Percentiles rank a stretch among this genome's conserved stretches.
phyloP scores from a whole-genome alignment of 2,329 filamentous ascomycete genomes.

The Periglandula ipomoeae region DNA sequence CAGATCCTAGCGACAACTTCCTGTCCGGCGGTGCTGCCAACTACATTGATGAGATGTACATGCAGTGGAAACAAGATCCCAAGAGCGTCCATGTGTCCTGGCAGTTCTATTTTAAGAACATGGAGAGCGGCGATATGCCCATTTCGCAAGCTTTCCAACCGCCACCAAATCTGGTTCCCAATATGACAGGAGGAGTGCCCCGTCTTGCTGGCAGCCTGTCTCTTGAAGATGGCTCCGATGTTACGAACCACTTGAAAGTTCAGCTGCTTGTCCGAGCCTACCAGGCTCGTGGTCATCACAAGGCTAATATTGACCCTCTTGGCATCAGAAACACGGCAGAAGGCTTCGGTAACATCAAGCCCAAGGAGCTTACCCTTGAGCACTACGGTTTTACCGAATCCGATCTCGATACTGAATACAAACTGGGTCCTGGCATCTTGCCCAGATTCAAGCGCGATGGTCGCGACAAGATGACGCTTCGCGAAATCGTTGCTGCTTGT shows the following conservation, averaged over 20 bases:
- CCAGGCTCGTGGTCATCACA: slow-evolving; percentile 96
- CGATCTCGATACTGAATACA: slow-evolving; percentile 87
- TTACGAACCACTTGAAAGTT: slow-evolving; percentile 96
- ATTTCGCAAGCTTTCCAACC: slow-evolving; percentile 95
- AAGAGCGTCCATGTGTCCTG: slow-evolving; percentile 93
- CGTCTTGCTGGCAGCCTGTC: slow-evolving; percentile 61
- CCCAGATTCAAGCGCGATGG: slow-evolving; percentile 84
- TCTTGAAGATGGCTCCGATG: slow-evolving; percentile 63
- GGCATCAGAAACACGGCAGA: slow-evolving; percentile 71
- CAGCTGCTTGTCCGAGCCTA: slow-evolving; percentile 95
- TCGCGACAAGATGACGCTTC: slow-evolving; percentile 90
- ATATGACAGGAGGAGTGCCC: slow-evolving; percentile 68
- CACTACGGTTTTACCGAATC: slow-evolving; percentile 94
- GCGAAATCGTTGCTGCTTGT: slow-evolving; percentile 87
- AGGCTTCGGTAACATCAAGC: slow-evolving; percentile 77
- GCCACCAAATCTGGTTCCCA: slow-evolving; percentile 82
- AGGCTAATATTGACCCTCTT: slow-evolving; percentile 92
- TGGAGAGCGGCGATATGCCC: slow-evolving; percentile 97
- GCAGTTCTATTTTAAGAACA: slow-evolving; percentile 99
- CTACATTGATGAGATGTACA: slow-evolving; percentile 99
- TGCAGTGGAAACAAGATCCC: slow-evolving; percentile 92
- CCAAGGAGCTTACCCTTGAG: slow-evolving; percentile 85
- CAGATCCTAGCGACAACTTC: slow-evolving; percentile 90
- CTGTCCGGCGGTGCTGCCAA: slow-evolving; percentile 94
- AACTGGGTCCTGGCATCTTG: slow-evolving; percentile 86